Evolutionary conservation across 768 basidiomycete genomes (phyloP), one percentile per base, ranked within the genome.

Genomic region (Hypholoma fasciculare): DNA sequence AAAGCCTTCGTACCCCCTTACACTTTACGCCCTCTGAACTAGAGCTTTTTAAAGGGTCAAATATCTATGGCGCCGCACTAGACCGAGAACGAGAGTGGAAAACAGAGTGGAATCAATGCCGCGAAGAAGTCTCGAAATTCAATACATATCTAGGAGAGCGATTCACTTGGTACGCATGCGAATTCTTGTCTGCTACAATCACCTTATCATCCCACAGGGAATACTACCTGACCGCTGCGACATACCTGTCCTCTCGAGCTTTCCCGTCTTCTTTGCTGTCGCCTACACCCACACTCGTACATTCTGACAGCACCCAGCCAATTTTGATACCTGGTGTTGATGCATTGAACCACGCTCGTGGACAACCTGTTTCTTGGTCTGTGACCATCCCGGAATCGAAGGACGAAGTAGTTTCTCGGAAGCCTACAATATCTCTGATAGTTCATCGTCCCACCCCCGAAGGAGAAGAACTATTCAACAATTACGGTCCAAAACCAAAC

Each of bases 401-500:
- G 48, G 38, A 53, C n/a, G 16, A 63, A 36, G 54, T 59, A 36
- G 54, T 59, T 16, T 30, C 66, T 39, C 39, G 55, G 49, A 34
- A 36, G 23, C 69, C 80, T 49, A 71, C 71, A 14, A 81, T 96
- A 55, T 84, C 89, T 1, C 79, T 96, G 52, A 75, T 90, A 2
- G 72, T 82, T 7, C 88, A 88, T 63, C 70, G 65, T 1, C 49
- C 75, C 0, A 73, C 77, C 3, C 60, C 61, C 1, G 60, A 71
- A 1, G 81, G 78, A 14, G 66, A 77, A 23, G 89, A 94, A 69
- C 74, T 96, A 17, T 86, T 88, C 75, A 96, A 95, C 74, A 96
- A 96, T 69, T 97, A 97, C 70, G 96, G 95, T 0, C 83, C 87
- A 0, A 97, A 97, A 69, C 86, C 93, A 0, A 96, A 96, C 70